Evolutionary conservation across 139 green algal species (phyloP).

Genomic region (Chlamydomonas schloesseri): DNA sequence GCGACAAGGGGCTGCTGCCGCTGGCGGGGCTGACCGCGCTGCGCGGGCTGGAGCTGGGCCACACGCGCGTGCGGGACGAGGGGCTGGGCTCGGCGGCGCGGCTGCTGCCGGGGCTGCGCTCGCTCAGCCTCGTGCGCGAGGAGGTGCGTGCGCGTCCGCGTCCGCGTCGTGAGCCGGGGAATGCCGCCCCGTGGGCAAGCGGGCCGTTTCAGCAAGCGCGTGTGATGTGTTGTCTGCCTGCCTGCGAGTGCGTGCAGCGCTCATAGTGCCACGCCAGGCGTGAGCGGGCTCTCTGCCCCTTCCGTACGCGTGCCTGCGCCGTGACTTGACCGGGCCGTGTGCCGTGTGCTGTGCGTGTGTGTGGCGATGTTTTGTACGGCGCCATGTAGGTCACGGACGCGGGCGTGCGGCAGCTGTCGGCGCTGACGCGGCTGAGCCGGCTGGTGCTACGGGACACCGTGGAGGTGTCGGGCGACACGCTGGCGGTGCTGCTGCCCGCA

Average conservation of each 20-base stretch:
- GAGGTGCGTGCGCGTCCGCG: background rate
- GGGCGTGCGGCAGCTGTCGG: conserved; percentile 34
- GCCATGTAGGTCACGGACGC: conserved; percentile 29
- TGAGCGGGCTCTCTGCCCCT: too few relatives aligned
- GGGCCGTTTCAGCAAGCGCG: too few relatives aligned
- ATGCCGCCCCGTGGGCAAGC: too few relatives aligned
- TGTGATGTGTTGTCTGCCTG: too few relatives aligned
- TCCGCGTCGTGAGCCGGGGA: too few relatives aligned
- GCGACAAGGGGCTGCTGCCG: conserved; percentile 51
- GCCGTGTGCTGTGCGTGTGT: too few relatives aligned
- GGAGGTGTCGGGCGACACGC: conserved; percentile 19
- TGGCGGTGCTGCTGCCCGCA: conserved; percentile 36
- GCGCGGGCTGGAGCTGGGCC: conserved; percentile 44
- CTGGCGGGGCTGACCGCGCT: conserved; percentile 41
- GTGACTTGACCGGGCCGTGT: too few relatives aligned
- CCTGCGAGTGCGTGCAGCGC: too few relatives aligned
- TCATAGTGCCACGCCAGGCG: too few relatives aligned
- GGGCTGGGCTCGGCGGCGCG: conserved; percentile 37
- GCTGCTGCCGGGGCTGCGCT: background rate
- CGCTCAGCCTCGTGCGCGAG: background rate
- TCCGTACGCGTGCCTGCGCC: too few relatives aligned
- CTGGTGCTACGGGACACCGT: conserved; percentile 27
- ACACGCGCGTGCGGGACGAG: conserved; percentile 55
- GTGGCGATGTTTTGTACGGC: too few relatives aligned
- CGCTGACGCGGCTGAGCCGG: conserved; percentile 10